Evolutionary conservation across 148 eudicot genomes (phyloP).

Genomic region (Vaccinium vitisidaea): DNA sequence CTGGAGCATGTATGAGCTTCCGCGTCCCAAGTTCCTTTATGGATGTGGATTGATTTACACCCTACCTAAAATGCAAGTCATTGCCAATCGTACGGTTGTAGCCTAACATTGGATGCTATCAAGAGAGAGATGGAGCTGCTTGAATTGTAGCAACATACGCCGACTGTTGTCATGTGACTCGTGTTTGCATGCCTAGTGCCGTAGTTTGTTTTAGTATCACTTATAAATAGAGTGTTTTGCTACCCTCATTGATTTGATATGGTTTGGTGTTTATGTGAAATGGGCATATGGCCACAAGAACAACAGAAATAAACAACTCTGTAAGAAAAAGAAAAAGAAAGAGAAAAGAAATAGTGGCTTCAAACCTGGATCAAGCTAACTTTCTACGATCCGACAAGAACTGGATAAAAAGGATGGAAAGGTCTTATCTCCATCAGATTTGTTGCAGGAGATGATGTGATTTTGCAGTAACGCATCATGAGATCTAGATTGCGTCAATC

Average conservation of each 20-base stretch:
- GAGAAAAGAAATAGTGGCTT: too few relatives aligned
- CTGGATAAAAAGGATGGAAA: background rate
- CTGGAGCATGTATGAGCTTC: background rate
- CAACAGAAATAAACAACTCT: background rate
- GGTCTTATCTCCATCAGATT: background rate
- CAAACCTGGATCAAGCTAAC: background rate
- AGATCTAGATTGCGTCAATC: background rate
- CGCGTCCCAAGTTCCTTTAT: background rate
- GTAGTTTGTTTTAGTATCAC: background rate
- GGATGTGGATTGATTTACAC: background rate
- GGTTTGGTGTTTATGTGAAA: background rate
- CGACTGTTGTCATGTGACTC: background rate
- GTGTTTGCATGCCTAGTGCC: background rate
- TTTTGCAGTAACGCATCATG: background rate
- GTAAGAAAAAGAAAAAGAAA: background rate
- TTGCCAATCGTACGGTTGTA: background rate
- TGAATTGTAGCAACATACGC: background rate
- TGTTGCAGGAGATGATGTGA: background rate
- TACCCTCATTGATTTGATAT: background rate
- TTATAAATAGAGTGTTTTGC: too few relatives aligned
- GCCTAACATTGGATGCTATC: background rate
- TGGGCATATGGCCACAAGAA: background rate
- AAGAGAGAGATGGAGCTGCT: background rate
- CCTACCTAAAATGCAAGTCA: background rate
- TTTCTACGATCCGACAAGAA: background rate